These are phyloP conservation scores for Psilocybe cyanescens DNA, from an alignment of 768 basidiomycete species.

Conservation along the genomic window DNA sequence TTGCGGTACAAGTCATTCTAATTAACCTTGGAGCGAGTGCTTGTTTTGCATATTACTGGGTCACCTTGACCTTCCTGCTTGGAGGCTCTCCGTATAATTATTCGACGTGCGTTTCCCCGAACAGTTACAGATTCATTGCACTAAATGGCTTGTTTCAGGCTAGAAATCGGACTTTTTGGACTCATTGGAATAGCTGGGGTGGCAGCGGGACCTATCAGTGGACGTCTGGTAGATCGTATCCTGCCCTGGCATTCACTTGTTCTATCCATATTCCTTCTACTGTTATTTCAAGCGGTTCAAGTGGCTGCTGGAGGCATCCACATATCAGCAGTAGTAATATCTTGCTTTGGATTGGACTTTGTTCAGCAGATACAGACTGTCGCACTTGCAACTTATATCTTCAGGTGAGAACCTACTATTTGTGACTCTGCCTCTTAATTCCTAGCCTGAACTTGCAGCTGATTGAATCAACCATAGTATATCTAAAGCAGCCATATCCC, in stretches of 20 bases:
- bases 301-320: conserved; percentile 60
- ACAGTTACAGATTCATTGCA: neutral
- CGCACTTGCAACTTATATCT: conserved; percentile 53
- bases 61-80: conserved; percentile 79
- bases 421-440: neutral
- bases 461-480: conserved; percentile 20
- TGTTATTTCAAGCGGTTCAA: conserved; percentile 57
- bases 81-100: conserved; percentile 76
- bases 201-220: conserved; percentile 59
- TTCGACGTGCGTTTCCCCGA: conserved; percentile 55
- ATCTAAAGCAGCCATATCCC: conserved; percentile 47
- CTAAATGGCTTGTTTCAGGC: conserved; percentile 15
- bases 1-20: conserved; percentile 67
- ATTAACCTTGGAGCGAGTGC: conserved; percentile 65
- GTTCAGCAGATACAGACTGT: conserved; percentile 68
- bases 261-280: conserved; percentile 44
- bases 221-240: conserved; percentile 60
- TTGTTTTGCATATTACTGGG: conserved; percentile 62
- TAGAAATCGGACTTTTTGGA: conserved; percentile 65
- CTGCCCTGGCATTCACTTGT: conserved; percentile 70
- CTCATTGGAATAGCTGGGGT: conserved; percentile 64
- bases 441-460: neutral
- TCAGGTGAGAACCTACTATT: conserved; percentile 17
- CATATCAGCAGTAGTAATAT: conserved; percentile 61
- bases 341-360: conserved; percentile 62